Evolutionary conservation across 2,329 filamentous ascomycete species (phyloP).

Genomic region (Cladosporium sp.): DNA sequence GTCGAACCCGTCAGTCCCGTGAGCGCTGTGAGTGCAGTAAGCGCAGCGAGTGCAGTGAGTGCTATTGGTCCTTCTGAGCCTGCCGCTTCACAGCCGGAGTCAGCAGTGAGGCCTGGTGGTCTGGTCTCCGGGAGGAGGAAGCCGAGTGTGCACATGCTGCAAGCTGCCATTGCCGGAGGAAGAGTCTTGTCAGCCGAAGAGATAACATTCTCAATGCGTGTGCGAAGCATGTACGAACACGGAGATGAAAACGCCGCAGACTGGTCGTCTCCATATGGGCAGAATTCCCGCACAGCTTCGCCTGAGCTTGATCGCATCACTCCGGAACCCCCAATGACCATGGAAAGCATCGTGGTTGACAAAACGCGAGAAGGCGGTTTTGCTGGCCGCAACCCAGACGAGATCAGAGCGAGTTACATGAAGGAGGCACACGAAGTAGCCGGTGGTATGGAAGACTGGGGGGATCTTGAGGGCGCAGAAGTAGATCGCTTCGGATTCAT

Average conservation of each 20-base stretch:
- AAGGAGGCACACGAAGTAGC: constrained; percentile 54
- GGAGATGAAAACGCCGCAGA: constrained; percentile 53
- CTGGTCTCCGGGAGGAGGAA: constrained; percentile 26
- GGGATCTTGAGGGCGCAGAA: constrained; percentile 54
- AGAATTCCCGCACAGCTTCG: not conserved
- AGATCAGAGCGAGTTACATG: constrained; percentile 18
- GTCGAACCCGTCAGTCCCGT: too few relatives aligned
- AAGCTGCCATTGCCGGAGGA: constrained; percentile 30
- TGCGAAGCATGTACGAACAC: constrained; percentile 61
- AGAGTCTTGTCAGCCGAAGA: constrained; percentile 61
- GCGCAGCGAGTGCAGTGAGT: too few relatives aligned
- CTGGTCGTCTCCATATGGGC: constrained; percentile 27
- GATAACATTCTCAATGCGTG: constrained; percentile 58
- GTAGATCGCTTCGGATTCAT: constrained; percentile 67
- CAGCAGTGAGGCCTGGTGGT: not conserved
- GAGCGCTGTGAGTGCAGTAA: too few relatives aligned
- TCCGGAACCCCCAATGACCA: constrained; percentile 11
- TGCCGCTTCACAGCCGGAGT: not conserved
- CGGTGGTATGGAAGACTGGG: constrained; percentile 63
- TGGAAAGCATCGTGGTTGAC: constrained; percentile 1
- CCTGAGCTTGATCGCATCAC: constrained; percentile 12
- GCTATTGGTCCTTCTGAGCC: not conserved
- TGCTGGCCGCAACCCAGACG: not conserved
- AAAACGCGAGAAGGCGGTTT: not conserved
- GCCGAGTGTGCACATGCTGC: constrained; percentile 34